Percentiles rank a stretch among this genome's conserved stretches.
These are phyloP conservation scores for Lotus japonicus DNA, from an alignment of 306 rosid species.

Conservation along the genomic window DNA sequence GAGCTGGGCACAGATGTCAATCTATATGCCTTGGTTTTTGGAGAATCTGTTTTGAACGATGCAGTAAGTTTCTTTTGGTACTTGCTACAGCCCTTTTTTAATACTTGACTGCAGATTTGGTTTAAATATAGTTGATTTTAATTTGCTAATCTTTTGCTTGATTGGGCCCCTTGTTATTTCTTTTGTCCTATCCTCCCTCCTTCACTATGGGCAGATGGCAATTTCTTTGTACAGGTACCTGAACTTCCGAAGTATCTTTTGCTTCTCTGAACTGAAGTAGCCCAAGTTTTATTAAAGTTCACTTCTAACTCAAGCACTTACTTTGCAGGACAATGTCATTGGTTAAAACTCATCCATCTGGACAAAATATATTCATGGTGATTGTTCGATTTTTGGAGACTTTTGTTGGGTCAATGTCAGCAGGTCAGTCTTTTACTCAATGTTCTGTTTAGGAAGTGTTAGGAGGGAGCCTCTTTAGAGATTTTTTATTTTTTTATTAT, in stretches of 20 bases:
- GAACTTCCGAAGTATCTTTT: slow-evolving; percentile 19
- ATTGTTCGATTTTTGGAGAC: slow-evolving; percentile 92
- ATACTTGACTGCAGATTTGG: slow-evolving; percentile 1
- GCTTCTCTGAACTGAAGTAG: background rate
- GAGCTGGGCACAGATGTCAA: slow-evolving; percentile 93
- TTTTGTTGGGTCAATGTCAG: slow-evolving; percentile 93
- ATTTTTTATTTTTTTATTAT: background rate
- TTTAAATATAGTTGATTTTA: slow-evolving; percentile 22
- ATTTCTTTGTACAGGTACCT: slow-evolving; percentile 93
- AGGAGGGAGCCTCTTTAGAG: background rate
- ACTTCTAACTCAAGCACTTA: slow-evolving; percentile 20
- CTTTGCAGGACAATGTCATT: slow-evolving; percentile 79
- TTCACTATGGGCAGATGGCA: slow-evolving; percentile 72
- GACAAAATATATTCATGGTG: slow-evolving; percentile 75
- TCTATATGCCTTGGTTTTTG: slow-evolving; percentile 95
- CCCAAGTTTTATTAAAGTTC: slow-evolving; percentile 15
- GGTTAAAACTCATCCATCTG: slow-evolving; percentile 59
- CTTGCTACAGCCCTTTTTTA: background rate
- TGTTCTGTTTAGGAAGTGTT: slow-evolving; percentile 9
- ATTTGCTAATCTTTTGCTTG: slow-evolving; percentile 15
- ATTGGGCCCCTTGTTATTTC: background rate
- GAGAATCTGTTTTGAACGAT: slow-evolving; percentile 97
- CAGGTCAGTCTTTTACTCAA: slow-evolving; percentile 49
- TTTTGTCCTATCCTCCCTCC: slow-evolving; percentile 9
- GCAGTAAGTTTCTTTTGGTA: slow-evolving; percentile 55